Base-by-base conservation (phyloP, 345 rosid species). In the Hevea brasiliensis region DNA sequence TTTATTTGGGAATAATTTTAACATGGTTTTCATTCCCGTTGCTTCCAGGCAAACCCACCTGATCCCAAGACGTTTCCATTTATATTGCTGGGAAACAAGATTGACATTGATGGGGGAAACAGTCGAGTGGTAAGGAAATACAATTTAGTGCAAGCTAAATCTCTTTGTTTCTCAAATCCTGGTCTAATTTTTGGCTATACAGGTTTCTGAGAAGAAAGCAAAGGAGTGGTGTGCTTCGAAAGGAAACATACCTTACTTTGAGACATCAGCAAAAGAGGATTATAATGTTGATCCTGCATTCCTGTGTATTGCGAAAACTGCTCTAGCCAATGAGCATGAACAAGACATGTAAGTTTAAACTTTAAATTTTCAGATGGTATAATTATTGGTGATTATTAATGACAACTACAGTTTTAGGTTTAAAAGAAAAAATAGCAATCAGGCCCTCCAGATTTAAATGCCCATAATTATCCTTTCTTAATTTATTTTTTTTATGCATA, bases 131-230 rank as follows among this genome's bases (percentile, higher is more conserved):
- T 94, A 84, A 85, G 89, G 27, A 70, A 47, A 47, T 70, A 62
- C 40, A 44, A 14, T 29, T 65, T 26, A 14, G 7, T n/a, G 4
- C 59, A 65, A 73, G 59, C 37, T 9, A 41, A 45, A 68, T 61
- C 41, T 54, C 41, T 65, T 61, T 40, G 17, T 47, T 55, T 61
- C n/a, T 42, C 18, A 14, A 66, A 15, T 47, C 24, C 24, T 66
- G 27, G 54, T 64, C 56, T 58, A 48, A 78, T 55, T 40, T 23
- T 2, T 71, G 48, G 71, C 62, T n/a, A 29, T 62, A 48, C 69
- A 94, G 98, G 98, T 94, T 57, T 94, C 98, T 58, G 95, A 94
- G 83, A 94, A 92, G 91, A 94, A 92, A 84, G 98, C 98, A 35
- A 87, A 87, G 82, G 98, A 94, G 27, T 94, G 98, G 98, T 94